Evolutionary conservation across 768 basidiomycete species (phyloP).

Genomic region (Arthromyces matolae): DNA sequence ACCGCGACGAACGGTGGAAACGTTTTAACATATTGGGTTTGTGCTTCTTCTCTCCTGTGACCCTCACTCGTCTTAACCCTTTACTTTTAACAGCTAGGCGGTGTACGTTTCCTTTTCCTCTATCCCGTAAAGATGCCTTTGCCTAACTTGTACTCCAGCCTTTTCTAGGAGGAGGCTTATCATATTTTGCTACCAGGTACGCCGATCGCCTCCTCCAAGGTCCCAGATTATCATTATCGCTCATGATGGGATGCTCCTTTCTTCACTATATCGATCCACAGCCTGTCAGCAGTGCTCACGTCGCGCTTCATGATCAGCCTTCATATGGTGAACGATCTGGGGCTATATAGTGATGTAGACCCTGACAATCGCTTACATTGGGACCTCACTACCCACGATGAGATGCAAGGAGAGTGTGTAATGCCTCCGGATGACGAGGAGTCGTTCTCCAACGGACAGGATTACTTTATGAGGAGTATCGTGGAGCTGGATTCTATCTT

Average conservation of each 20-base stretch:
- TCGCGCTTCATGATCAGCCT: conserved; percentile 4
- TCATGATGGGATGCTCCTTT: neutral
- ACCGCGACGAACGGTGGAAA: no score
- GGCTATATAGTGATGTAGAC: neutral
- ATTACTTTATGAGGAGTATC: neutral
- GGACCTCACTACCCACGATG: neutral
- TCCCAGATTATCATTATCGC: neutral
- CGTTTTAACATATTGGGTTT: no score
- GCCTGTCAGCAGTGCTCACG: conserved; percentile 2
- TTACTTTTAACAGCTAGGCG: no score
- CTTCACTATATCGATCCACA: neutral
- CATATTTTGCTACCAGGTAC: conserved; percentile 1
- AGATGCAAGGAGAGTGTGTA: neutral
- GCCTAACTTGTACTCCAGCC: neutral
- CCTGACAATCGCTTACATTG: no score
- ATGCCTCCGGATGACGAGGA: neutral
- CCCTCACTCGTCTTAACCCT: no score
- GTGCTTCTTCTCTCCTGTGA: no score
- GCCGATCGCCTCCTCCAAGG: neutral
- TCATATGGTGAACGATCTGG: neutral
- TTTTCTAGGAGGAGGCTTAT: conserved; percentile 1
- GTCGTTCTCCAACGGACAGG: neutral
- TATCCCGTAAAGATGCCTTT: neutral
- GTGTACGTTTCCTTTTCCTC: no score
- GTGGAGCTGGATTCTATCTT: conserved; percentile 5